Evolutionary conservation across 352 stramenopile species (phyloP).

Genomic region (Pythium coloratum): DNA sequence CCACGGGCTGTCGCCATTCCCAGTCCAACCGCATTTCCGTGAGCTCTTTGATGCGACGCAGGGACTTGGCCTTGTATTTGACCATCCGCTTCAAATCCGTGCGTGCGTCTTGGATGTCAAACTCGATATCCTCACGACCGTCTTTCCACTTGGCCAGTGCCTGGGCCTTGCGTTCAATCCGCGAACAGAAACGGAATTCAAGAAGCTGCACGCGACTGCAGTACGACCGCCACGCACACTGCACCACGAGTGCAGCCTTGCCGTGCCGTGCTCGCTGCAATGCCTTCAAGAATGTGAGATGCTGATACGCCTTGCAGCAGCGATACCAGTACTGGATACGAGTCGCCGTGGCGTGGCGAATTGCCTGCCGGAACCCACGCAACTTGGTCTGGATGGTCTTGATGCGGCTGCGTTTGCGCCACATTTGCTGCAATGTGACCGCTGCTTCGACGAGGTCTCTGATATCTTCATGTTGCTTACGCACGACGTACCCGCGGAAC

Average conservation of each 20-base stretch:
- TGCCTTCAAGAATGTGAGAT: conserved; percentile 42
- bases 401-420: conserved; percentile 36
- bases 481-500: conserved; percentile 64
- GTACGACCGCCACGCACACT: conserved; percentile 71
- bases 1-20: conserved; percentile 67
- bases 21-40: conserved; percentile 81
- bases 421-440: conserved; percentile 78
- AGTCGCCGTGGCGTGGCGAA: conserved; percentile 39
- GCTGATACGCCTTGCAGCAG: conserved; percentile 52
- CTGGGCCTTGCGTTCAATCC: conserved; percentile 62
- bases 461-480: conserved; percentile 50
- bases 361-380: conserved; percentile 37
- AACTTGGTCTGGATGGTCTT: conserved; percentile 42
- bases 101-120: conserved; percentile 65
- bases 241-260: conserved; percentile 58
- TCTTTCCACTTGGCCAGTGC: conserved; percentile 56
- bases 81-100: conserved; percentile 65
- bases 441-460: conserved; percentile 64
- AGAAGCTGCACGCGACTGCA: conserved; percentile 55
- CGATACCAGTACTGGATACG: conserved; percentile 62
- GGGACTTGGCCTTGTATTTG: conserved; percentile 73
- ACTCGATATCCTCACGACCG: conserved; percentile 65
- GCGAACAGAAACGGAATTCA: conserved; percentile 68
- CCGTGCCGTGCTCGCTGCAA: conserved; percentile 45
- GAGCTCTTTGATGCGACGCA: conserved; percentile 71